These are phyloP conservation scores for Botrytis cinerea DNA, from an alignment of 2,329 filamentous ascomycete species.

Conservation along the genomic window DNA sequence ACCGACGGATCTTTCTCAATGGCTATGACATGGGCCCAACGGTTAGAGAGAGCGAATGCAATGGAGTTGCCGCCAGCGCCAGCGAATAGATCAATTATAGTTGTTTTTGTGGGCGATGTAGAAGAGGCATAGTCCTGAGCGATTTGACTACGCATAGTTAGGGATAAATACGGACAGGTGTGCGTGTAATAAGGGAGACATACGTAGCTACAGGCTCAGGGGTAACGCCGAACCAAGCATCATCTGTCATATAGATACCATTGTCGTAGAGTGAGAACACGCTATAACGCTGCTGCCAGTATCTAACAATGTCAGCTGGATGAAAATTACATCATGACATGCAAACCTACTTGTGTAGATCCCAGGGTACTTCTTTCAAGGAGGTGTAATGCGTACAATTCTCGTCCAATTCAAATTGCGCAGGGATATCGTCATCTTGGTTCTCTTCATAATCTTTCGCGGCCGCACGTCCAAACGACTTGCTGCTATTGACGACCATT, in stretches of 20 bases:
- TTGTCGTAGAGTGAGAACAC: constrained; percentile 88
- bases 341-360: constrained; percentile 74
- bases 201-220: constrained; percentile 88
- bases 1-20: constrained; percentile 82
- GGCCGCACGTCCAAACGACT: not conserved
- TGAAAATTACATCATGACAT: not conserved
- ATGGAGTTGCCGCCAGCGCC: constrained; percentile 94
- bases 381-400: constrained; percentile 75
- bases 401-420: constrained; percentile 52
- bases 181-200: constrained; percentile 36
- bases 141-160: constrained; percentile 59
- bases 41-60: constrained; percentile 79
- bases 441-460: not conserved
- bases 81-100: constrained; percentile 82
- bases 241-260: constrained; percentile 86
- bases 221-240: constrained; percentile 96
- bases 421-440: not conserved
- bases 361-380: constrained; percentile 71
- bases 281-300: constrained; percentile 85
- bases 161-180: not conserved
- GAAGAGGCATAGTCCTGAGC: constrained; percentile 66
- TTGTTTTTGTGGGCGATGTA: constrained; percentile 31
- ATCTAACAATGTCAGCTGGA: constrained; percentile 53
- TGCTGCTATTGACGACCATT: constrained; percentile 13
- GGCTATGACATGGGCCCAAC: constrained; percentile 82